Evolutionary conservation across 768 basidiomycete species (phyloP).

Genomic region (Plicaturopsis crispa): DNA sequence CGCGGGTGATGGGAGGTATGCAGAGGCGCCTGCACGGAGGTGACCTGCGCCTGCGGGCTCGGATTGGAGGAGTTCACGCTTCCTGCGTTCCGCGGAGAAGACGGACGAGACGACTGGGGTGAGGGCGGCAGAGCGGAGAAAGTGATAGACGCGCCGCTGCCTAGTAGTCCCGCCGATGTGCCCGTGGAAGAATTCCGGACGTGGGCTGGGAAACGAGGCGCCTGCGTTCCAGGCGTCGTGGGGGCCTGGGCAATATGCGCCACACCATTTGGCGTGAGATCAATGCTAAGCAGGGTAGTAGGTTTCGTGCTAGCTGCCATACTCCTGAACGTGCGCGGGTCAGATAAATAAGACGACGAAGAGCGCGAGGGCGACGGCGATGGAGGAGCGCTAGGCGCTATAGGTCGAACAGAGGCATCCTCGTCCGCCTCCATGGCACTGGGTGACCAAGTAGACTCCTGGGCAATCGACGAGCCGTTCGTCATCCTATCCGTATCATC

Average conservation of each 20-base stretch:
- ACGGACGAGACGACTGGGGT: conserved; percentile 32
- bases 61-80: conserved; percentile 17
- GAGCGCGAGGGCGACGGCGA: conserved; percentile 83
- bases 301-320: conserved; percentile 89
- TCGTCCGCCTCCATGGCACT: conserved; percentile 84
- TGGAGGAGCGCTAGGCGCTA: conserved; percentile 83
- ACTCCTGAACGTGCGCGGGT: conserved; percentile 75
- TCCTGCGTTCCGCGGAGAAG: conserved; percentile 24
- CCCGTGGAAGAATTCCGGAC: conserved; percentile 53
- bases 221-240: conserved; percentile 43
- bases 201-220: conserved; percentile 50
- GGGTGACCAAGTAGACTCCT: conserved; percentile 77
- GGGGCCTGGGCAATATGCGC: conserved; percentile 90
- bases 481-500: conserved; percentile 40
- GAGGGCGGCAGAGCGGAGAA: conserved; percentile 64
- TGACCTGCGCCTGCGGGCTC: conserved; percentile 19
- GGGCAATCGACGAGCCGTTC: conserved; percentile 52
- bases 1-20: conserved; percentile 92
- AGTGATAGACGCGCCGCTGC: conserved; percentile 54
- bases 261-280: conserved; percentile 72
- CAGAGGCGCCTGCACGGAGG: conserved; percentile 69
- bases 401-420: conserved; percentile 84
- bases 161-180: conserved; percentile 34
- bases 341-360: conserved; percentile 77
- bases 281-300: conserved; percentile 88